Percentiles rank a stretch among this genome's conserved stretches.
Evolutionary conservation across 495 filamentous ascomycete genomes (phyloP).

Genomic region (Ascodesmis nigricans): DNA sequence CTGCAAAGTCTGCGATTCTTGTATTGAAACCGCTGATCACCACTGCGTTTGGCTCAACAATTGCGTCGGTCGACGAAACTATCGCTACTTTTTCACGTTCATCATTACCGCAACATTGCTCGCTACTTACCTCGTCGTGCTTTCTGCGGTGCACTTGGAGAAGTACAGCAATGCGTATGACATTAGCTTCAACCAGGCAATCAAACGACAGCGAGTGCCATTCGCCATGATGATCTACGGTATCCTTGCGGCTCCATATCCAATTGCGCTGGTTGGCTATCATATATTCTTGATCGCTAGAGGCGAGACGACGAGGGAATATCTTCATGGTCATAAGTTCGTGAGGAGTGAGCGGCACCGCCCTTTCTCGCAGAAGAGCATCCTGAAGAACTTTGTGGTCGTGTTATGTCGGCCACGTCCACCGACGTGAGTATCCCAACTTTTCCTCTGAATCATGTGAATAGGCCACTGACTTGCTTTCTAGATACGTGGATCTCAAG

Average conservation of each 20-base stretch:
- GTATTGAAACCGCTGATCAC: slow-evolving; percentile 91
- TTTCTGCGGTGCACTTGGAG: slow-evolving; percentile 57
- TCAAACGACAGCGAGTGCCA: slow-evolving; percentile 38
- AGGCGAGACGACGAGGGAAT: slow-evolving; percentile 89
- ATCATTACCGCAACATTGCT: slow-evolving; percentile 55
- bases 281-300: slow-evolving; percentile 75
- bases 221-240: slow-evolving; percentile 81
- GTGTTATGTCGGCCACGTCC: slow-evolving; percentile 67
- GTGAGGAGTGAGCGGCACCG: slow-evolving; percentile 72
- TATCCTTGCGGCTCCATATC: slow-evolving; percentile 52
- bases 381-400: slow-evolving; percentile 55
- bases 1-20: slow-evolving; percentile 90
- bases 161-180: slow-evolving; percentile 42
- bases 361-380: slow-evolving; percentile 62
- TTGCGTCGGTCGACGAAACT: slow-evolving; percentile 90
- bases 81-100: slow-evolving; percentile 92
- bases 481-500: slow-evolving; percentile 58
- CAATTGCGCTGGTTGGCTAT: slow-evolving; percentile 61
- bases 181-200: slow-evolving; percentile 38
- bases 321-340: slow-evolving; percentile 88
- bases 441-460: background rate
- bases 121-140: slow-evolving; percentile 48
- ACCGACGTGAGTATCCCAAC: slow-evolving; percentile 36
- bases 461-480: slow-evolving; percentile 2
- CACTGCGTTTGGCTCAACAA: slow-evolving; percentile 99